Evolutionary conservation across 225 moss, liverwort and hornwort species (phyloP).

Genomic region (Sphagnum tenellum): DNA sequence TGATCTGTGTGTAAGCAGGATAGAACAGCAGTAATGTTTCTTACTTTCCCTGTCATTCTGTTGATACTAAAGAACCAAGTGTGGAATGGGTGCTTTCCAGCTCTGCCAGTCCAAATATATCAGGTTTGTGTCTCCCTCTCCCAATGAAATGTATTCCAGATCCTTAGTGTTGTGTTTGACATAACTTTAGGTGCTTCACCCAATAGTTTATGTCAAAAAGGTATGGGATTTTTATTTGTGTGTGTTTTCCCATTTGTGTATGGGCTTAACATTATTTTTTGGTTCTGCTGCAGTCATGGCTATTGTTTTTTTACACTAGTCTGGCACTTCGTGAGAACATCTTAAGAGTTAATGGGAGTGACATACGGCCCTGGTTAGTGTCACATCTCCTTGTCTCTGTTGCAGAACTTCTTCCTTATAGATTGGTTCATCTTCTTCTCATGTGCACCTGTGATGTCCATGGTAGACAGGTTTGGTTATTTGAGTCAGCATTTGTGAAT

Average conservation of each 20-base stretch:
- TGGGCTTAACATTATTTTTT: background rate
- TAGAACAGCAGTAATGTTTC: slow-evolving; percentile 84
- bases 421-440: background rate
- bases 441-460: background rate
- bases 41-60: slow-evolving; percentile 75
- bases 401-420: too few species aligned
- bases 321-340: slow-evolving; percentile 97
- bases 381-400: background rate
- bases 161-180: too few species aligned
- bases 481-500: background rate
- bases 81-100: slow-evolving; percentile 98
- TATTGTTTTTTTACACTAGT: slow-evolving; percentile 92
- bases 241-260: too few species aligned
- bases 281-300: slow-evolving; percentile 66
- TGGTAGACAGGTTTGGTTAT: background rate
- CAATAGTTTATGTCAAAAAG: too few species aligned
- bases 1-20: slow-evolving; percentile 43
- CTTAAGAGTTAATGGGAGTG: slow-evolving; percentile 96
- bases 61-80: slow-evolving; percentile 64
- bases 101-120: slow-evolving; percentile 88
- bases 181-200: too few species aligned
- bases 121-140: slow-evolving; percentile 36
- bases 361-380: slow-evolving; percentile 86
- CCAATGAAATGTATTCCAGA: too few species aligned
- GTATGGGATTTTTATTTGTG: too few species aligned